Evolutionary conservation across 176 grass and related monocot genomes (phyloP), one percentile per base, ranked within the genome.

Genomic region (Poa pratensis): DNA sequence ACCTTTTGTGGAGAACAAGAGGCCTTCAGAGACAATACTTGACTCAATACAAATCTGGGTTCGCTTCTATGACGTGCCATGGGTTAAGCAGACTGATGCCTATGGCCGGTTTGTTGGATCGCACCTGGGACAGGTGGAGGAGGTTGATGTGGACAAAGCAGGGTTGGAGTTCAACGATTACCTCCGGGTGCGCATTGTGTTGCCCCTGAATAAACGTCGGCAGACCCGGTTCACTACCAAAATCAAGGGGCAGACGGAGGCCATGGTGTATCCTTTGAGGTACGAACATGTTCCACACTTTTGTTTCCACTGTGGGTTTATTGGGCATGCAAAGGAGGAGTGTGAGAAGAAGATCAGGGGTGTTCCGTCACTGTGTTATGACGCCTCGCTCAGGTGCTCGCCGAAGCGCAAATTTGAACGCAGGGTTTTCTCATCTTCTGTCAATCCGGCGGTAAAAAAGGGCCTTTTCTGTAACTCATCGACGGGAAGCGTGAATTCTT

Each of bases 1-100:
- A 0, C 42, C 42, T 1, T 43, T 43, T 1, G 8, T 43, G 0
- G 8, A 10, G 4, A 43, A 43, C 2, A 5, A 1, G 0, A 0
- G 1, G 1, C 42, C 42, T 0, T 43, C 42, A 43, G 8, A 9
- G 1, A 43, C 42, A 1, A 8, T 10, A 1, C 42, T 43, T 0
- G 8, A 43, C 8, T 9, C 42, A 2, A 13, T 48, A 2, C 42
- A 9, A 2, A 12, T 48, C 2, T 54, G 52, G 52, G 52, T 54
- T 0, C 17, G 52, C 0, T 54, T 54, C 6, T 54, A 54, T 2
- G 17, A 54, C 7, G 52, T 54, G 0, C 17, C 52, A 5, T 54
- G 52, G 52, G 17, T 19, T 0, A 54, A 54, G 5, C 52, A 19
- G 1, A 54, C 17, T 0, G 17, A 0, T 0, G 52, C 6, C 1